Evolutionary conservation across 2,329 filamentous ascomycete genomes (phyloP).

Genomic region (Reticulascus tulasneorum): DNA sequence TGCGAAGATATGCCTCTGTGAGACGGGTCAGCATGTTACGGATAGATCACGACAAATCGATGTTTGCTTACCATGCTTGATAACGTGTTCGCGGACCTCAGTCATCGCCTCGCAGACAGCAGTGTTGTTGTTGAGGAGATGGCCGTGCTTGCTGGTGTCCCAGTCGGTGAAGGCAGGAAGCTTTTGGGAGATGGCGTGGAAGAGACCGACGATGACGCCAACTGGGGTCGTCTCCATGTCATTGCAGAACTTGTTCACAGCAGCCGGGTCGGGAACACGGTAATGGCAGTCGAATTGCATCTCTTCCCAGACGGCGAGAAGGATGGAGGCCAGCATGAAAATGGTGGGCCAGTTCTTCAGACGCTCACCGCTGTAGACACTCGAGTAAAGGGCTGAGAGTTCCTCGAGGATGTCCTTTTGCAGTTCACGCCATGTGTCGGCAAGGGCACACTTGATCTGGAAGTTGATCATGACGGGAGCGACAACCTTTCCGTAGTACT

Average conservation of each 20-base stretch:
- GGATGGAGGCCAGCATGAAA: constrained; percentile 91
- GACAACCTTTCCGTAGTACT: constrained; percentile 84
- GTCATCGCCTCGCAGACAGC: constrained; percentile 96
- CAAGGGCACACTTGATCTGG: constrained; percentile 96
- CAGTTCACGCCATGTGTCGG: constrained; percentile 96
- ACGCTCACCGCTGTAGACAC: constrained; percentile 94
- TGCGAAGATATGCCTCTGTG: constrained; percentile 80
- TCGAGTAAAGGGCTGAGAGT: constrained; percentile 89
- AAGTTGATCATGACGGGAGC: constrained; percentile 99
- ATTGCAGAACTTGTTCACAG: constrained; percentile 89
- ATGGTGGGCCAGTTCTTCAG: constrained; percentile 99
- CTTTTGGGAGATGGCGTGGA: constrained; percentile 97
- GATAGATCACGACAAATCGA: neutral
- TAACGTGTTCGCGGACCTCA: constrained; percentile 87
- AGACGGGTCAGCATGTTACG: constrained; percentile 32
- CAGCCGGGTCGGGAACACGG: constrained; percentile 76
- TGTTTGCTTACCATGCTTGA: constrained; percentile 78
- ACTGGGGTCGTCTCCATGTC: constrained; percentile 97
- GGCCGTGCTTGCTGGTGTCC: constrained; percentile 88
- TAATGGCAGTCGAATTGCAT: constrained; percentile 99
- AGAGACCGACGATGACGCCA: constrained; percentile 91
- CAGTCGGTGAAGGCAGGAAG: constrained; percentile 88
- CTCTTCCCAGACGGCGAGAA: constrained; percentile 94
- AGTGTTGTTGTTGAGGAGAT: constrained; percentile 83
- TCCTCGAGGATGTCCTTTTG: constrained; percentile 96